Percentiles rank a stretch among this genome's conserved stretches.
Conservation (phyloP, 2,329 filamentous ascomycete genomes). For the Epichloe brachyelytri region DNA sequence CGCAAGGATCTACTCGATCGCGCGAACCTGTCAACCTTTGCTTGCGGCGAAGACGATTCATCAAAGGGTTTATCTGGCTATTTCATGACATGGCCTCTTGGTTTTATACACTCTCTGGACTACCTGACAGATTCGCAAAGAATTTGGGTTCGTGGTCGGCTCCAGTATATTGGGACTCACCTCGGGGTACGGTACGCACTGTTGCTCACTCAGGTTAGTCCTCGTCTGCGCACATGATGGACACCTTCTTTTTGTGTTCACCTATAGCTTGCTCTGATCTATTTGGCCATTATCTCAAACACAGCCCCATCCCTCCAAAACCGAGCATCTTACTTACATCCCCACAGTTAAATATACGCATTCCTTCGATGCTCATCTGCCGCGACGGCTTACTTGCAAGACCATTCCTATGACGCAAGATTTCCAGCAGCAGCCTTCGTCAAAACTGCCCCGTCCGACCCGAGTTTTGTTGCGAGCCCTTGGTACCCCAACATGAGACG, state of each 20-base stretch:
- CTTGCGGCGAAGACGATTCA: constrained; percentile 34
- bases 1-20: constrained; percentile 27
- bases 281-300: not conserved
- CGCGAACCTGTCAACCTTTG: constrained; percentile 31
- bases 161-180: constrained; percentile 40
- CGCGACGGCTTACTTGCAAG: constrained; percentile 36
- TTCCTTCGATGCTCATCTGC: constrained; percentile 50
- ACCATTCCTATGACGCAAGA: constrained; percentile 28
- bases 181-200: constrained; percentile 46
- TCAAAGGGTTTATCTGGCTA: constrained; percentile 45
- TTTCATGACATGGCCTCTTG: constrained; percentile 46
- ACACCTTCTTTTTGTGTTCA: not conserved
- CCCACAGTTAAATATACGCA: constrained; percentile 40
- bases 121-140: constrained; percentile 46
- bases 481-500: constrained; percentile 34
- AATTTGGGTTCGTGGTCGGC: constrained; percentile 39
- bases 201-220: constrained; percentile 38
- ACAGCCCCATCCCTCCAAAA: not conserved
- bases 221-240: not conserved
- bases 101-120: constrained; percentile 41
- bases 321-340: not conserved
- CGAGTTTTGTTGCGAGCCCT: constrained; percentile 24
- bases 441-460: constrained; percentile 21
- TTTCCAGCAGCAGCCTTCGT: constrained; percentile 32
- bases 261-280: constrained; percentile 1